Conservation (phyloP, 2,329 filamentous ascomycete genomes). For the Penicillium sp. region DNA sequence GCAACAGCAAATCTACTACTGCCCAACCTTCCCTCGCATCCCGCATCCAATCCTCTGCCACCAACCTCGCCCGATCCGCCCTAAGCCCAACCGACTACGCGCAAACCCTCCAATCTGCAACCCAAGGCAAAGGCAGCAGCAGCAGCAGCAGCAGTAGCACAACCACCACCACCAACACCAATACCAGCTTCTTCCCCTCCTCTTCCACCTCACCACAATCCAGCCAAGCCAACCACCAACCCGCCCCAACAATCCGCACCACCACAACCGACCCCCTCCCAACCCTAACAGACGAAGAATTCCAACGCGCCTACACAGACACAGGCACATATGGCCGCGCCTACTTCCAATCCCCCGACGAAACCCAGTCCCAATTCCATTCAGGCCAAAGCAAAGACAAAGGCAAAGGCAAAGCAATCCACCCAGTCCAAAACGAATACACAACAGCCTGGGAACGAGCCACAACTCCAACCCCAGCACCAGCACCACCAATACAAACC, state of each 20-base stretch:
- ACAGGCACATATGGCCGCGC: neutral
- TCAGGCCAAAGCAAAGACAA: too few species aligned
- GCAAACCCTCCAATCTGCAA: constrained; percentile 24
- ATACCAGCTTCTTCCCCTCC: neutral
- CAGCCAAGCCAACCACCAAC: neutral
- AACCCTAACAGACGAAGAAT: constrained; percentile 26
- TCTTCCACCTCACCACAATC: neutral
- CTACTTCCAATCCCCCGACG: constrained; percentile 2
- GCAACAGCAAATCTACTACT: too few species aligned
- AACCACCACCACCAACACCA: neutral
- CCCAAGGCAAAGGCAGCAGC: constrained; percentile 20
- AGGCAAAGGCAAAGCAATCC: constrained; percentile 29
- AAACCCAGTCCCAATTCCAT: too few species aligned
- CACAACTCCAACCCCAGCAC: constrained; percentile 2
- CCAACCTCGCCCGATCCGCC: constrained; percentile 34
- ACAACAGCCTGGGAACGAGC: constrained; percentile 28
- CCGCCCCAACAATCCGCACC: neutral
- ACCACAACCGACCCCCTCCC: constrained; percentile 7
- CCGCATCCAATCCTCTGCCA: constrained; percentile 40
- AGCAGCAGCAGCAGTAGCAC: too few species aligned
- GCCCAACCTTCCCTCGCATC: constrained; percentile 27
- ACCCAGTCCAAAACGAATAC: constrained; percentile 19
- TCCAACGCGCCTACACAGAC: constrained; percentile 17
- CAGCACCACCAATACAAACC: constrained; percentile 2
- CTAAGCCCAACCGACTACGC: constrained; percentile 26